Evolutionary conservation across 2,329 filamentous ascomycete genomes (phyloP), one percentile per base, ranked within the genome.

Genomic region (Pseudogymnoascus pannorum): DNA sequence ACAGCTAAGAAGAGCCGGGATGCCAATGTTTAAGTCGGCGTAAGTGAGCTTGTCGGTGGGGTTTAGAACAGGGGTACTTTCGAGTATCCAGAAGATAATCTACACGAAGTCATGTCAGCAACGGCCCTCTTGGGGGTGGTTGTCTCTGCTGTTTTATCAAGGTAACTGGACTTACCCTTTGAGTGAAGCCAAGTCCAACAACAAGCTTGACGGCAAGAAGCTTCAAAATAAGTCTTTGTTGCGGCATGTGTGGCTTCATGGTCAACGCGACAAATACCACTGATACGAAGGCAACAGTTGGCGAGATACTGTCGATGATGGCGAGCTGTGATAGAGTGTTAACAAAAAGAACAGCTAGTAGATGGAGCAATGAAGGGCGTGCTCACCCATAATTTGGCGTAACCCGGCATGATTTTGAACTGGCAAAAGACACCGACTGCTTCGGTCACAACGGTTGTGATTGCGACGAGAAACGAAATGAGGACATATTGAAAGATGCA

Each of bases 381-480:
- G 59, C 65, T 57, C 2, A 69, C 67, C 64, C 70, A 73, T 5
- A 74, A 63, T 29, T 72, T 71, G 11, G 71, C 72, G 38, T 69
- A 72, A 57, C 70, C 64, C 4, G 68, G 33, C 38, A 67, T 68
- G 31, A 65, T 69, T 12, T 67, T 68, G 4, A 64, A 69, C 16
- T 71, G 68, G 63, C 73, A 75, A 64, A 70, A 75, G 12, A 69
- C 66, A 4, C 67, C 67, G 1, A 64, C 65, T 0, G 65, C 68
- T 44, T 75, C 66, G 2, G 71, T 71, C 60, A 72, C 66, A 44
- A 66, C 67, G n/a, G 69, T 69, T 29, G 70, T 51, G 29, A 71
- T 84, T 76, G 64, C 81, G 76, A 18, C 18, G 7, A 44, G 11
- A 5, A 44, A 11, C 40, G 40, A 44, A 14, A 44, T 22, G 11